Evolutionary conservation across 768 basidiomycete species (phyloP), one percentile per base, ranked within the genome.

Genomic region (Panellus pusillus): DNA sequence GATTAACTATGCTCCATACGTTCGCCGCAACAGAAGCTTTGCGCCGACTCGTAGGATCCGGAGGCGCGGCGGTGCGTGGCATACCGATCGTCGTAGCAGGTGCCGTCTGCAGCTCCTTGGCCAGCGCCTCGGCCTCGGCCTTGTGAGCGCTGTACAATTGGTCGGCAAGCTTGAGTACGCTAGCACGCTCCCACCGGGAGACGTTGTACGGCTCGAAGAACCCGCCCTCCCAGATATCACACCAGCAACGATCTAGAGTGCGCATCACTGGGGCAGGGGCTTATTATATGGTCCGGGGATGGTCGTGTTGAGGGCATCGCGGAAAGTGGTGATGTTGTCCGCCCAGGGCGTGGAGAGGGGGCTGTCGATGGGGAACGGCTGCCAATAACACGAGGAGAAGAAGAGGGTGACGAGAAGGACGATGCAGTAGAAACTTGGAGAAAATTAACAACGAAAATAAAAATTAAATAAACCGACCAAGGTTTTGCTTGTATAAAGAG

Each of bases 341-440:
- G 83, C 70, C 87, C 87, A 90, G 9, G 88, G 86, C 15, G 65
- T 67, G 12, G 81, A 78, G 53, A 92, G 82, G 0, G n/a, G 74
- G 24, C 79, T 82, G 55, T 84, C 79, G 43, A 84, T 68, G 19
- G 86, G 80, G 52, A 91, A 82, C 28, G 92, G 89, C 57, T 89
- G 88, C 91, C 91, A 93, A 70, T 92, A 92, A 67, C 91, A 93
- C 15, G 91, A 89, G 14, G 91, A 89, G 55, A 91, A 76, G 67
- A 91, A 93, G 44, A 93, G 78, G n/a, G 91, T 87, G 0, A 83
- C 78, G 13, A 93, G 81, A 18, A 93, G 78, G 19, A 91, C 77
- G 50, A 93, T 86, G 75, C 91, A 93, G 67, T 93, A 93, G 67
- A 92, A 91, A 63, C 91, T 93, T 54, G 1, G 42, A 6, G 52